Evolutionary conservation across 495 filamentous ascomycete genomes (phyloP).

Genomic region (Aspergillus haitiensis): DNA sequence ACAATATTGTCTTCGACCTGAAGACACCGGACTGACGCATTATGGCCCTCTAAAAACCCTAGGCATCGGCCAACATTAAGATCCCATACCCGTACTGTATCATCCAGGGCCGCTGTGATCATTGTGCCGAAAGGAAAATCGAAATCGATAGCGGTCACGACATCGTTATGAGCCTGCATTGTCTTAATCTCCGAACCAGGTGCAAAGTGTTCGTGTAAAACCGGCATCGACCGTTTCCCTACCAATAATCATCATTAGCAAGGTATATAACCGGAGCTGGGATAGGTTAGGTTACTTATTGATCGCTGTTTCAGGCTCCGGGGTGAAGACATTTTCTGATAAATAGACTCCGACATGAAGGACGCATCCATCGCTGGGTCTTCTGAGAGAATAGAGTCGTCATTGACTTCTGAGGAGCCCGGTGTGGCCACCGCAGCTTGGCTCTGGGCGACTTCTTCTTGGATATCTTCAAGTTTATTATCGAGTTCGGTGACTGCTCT

Average conservation of each 20-base stretch:
- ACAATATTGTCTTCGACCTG: conserved; percentile 96
- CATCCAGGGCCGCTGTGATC: conserved; percentile 92
- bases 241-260: neutral
- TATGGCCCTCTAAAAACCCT: conserved; percentile 87
- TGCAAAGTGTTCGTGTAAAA: conserved; percentile 93
- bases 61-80: conserved; percentile 88
- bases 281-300: conserved; percentile 40
- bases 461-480: conserved; percentile 78
- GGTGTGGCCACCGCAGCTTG: conserved; percentile 31
- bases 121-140: conserved; percentile 94
- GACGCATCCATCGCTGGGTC: conserved; percentile 59
- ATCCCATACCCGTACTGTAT: conserved; percentile 98
- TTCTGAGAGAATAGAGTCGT: conserved; percentile 53
- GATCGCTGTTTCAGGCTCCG: conserved; percentile 66
- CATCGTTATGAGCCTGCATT: conserved; percentile 83
- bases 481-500: conserved; percentile 75
- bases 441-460: conserved; percentile 64
- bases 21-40: conserved; percentile 87
- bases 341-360: conserved; percentile 98
- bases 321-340: conserved; percentile 79
- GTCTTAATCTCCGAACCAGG: conserved; percentile 87
- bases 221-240: conserved; percentile 83
- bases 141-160: conserved; percentile 89
- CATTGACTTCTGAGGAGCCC: conserved; percentile 56
- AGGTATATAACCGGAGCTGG: neutral